Base-by-base conservation (phyloP, 2,329 filamentous ascomycete species). In the Ophiostoma tasmaniense region DNA sequence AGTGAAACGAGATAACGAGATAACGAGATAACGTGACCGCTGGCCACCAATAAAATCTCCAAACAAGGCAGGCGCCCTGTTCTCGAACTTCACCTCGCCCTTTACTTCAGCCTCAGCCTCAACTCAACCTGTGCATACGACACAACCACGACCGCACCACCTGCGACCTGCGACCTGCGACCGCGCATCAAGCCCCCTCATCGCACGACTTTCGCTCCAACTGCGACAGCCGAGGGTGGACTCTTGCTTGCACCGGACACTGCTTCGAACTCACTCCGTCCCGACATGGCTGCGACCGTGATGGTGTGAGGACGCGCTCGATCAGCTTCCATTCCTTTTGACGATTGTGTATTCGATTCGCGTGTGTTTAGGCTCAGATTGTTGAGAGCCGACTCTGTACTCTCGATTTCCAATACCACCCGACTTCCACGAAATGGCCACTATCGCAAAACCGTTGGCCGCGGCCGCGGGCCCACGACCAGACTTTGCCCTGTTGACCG, bases 401-500 rank as follows among this genome's bases (percentile, higher is more conserved):
- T 25, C 33, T 45, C 35, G 5, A 35, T 10, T 39, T 20, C 39
- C 33, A 33, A 64, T 14, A 39, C 8, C 2, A 33, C n/a, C 35
- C 59, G 6, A 35, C 52, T n/a, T 17, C 2, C 4, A 1, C 6
- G 35, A n/a, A 64, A 64, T 64, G 61, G 61, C 61, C 22, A 33
- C 22, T 25, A 22, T 42, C 11, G 35, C 14, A 22, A n/a, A 11
- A 22, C 11, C 37, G 65, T 20, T 33, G 67, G 37, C 62, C 25
- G 30, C 20, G 30, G 59, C 59, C 59, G 20, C 61, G 10, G 68
- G 66, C 42, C 52, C 66, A 30, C 35, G 30, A 45, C 69, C 71
- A 25, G 71, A 72, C 64, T 30, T 71, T 7, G 55, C 69, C 20
- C 70, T 72, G 35, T 25, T 72, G 6, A 74, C 88, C 74, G 91